Conservation (phyloP, 768 basidiomycete species). For the Kwoniella dejecticola region DNA sequence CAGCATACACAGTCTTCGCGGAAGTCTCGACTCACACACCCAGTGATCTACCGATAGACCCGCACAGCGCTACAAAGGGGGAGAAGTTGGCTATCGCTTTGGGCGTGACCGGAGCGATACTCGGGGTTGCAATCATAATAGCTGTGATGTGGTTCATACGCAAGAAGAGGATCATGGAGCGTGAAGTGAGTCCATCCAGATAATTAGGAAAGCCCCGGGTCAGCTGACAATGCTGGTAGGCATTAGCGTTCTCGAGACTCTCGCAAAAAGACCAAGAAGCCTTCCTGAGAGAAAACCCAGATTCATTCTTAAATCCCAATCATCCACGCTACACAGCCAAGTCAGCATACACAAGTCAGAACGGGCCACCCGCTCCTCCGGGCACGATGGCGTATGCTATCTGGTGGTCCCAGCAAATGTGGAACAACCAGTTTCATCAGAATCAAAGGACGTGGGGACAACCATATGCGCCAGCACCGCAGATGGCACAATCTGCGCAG, state of each 20-base stretch:
- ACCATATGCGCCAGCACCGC: slow-evolving; percentile 11
- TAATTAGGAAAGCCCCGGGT: not conserved
- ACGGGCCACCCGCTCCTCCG: slow-evolving; percentile 23
- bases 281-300: slow-evolving; percentile 46
- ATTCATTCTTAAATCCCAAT: slow-evolving; percentile 37
- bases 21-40: slow-evolving; percentile 35
- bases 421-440: slow-evolving; percentile 15
- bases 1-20: slow-evolving; percentile 44
- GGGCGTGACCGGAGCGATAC: slow-evolving; percentile 39
- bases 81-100: slow-evolving; percentile 45
- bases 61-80: slow-evolving; percentile 11
- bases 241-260: slow-evolving; percentile 44
- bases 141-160: slow-evolving; percentile 40
- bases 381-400: slow-evolving; percentile 26
- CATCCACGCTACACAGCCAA: slow-evolving; percentile 13
- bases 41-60: slow-evolving; percentile 42
- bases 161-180: slow-evolving; percentile 30
- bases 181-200: slow-evolving; percentile 39
- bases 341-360: not conserved
- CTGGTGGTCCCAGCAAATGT: slow-evolving; percentile 33
- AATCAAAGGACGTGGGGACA: not conserved
- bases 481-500: slow-evolving; percentile 3
- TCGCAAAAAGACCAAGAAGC: slow-evolving; percentile 39
- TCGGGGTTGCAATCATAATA: slow-evolving; percentile 35
- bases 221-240: slow-evolving; percentile 25